A percentile compares a stretch with the other conserved stretches of the same genome.
Conservation (phyloP, 441 rosid species). For the Lagerstroemia fauriei region DNA sequence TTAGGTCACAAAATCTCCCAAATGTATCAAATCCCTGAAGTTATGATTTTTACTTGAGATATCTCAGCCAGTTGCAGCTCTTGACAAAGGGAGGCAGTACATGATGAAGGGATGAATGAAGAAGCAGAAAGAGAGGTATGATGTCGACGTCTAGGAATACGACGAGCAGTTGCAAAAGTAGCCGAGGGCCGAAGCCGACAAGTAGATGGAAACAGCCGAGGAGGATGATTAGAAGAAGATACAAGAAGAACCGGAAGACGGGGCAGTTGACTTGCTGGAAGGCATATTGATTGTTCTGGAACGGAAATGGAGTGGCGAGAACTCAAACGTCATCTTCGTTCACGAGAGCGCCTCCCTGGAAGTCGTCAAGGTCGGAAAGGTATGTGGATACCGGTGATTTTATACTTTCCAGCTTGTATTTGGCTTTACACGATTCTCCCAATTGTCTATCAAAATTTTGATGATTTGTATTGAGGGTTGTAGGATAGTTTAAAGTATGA, state of each 20-base stretch:
- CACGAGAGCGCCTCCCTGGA: slow-evolving; percentile 80
- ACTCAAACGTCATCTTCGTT: slow-evolving; percentile 56
- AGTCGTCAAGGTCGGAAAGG: slow-evolving; percentile 90
- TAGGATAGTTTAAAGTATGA: too few relatives aligned
- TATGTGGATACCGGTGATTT: slow-evolving; percentile 7
- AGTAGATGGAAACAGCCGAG: slow-evolving; percentile 10
- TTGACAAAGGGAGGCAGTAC: slow-evolving; percentile 45
- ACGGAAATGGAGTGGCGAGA: slow-evolving; percentile 28
- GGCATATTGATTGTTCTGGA: slow-evolving; percentile 49
- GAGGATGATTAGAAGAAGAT: slow-evolving; percentile 24
- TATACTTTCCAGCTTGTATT: too few relatives aligned
- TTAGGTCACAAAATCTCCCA: too few relatives aligned
- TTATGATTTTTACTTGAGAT: too few relatives aligned
- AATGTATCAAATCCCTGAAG: too few relatives aligned
- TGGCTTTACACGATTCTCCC: neutral
- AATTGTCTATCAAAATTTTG: neutral
- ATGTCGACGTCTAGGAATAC: slow-evolving; percentile 40
- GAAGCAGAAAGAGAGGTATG: slow-evolving; percentile 48
- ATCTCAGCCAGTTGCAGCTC: neutral
- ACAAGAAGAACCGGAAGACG: slow-evolving; percentile 29
- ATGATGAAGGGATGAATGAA: slow-evolving; percentile 47
- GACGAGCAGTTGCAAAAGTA: slow-evolving; percentile 30
- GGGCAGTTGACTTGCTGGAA: slow-evolving; percentile 32
- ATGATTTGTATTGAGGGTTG: too few relatives aligned
- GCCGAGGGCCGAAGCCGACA: slow-evolving; percentile 12